Base-by-base conservation (phyloP, 257 asterid species). In the Solanum virginianum region DNA sequence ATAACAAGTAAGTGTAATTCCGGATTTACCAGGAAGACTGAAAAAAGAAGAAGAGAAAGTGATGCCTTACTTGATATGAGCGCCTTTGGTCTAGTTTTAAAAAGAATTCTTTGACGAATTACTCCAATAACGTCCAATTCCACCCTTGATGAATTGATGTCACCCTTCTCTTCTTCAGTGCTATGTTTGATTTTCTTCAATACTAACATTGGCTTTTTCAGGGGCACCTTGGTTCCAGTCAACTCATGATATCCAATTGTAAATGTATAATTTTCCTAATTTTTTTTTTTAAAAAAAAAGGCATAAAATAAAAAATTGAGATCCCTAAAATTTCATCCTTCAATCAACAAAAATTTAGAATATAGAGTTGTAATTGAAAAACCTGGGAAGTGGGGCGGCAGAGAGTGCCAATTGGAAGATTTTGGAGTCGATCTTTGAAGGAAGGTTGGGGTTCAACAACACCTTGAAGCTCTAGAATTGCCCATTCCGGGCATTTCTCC, bases 51-150 rank as follows among this genome's bases (percentile, higher is more conserved):
- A 49, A 60, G 4, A 60, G 74, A 43, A 11, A 55, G 66, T 24
- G 68, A 32, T 57, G 56, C 36, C 93, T 91, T 90, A 94, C 98
- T 90, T 26, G 99, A 90, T 85, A 95, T 96, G 39, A 95, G 94
- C 51, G 99, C 98, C 90, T 87, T 95, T 11, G 99, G 99, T 90
- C 99, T 95, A 87, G 95, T 95, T 88, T 94, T 96, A 92, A 95
- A 96, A 82, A 96, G 80, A 80, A 96, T 91, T 89, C 89, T 90
- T 59, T 94, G 94, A 43, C 96, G 95, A 88, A 96, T 92, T 54
- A 96, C 86, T 56, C 99, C 98, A 81, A 95, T 86, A 22, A 93
- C 97, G 60, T 94, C 91, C 85, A 95, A 47, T 74, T 95, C 98
- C 85, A 89, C 93, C 80, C 69, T 88, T n/a, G 90, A 57, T 16